Evolutionary conservation across 352 stramenopile species (phyloP), one percentile per base, ranked within the genome.

Genomic region (Phytophthora pseudosyringae): DNA sequence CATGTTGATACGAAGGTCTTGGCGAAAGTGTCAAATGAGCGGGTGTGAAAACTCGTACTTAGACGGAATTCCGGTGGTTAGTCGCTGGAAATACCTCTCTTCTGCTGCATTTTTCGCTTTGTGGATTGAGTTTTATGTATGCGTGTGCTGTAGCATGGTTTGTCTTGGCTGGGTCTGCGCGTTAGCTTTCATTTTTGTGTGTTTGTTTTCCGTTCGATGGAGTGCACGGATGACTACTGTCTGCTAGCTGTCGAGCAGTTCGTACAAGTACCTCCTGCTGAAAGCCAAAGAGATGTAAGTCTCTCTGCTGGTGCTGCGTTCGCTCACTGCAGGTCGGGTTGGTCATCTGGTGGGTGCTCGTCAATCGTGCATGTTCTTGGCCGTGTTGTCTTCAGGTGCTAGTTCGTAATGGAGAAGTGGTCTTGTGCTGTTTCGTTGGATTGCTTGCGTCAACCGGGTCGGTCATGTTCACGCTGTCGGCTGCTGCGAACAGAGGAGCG

Each of bases 41-140:
- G 56, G 53, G 8, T 28, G 44, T 39, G 7, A 35, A n/a, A 32
- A 16, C 2, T 65, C 62, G 62, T 66, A 70, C 53, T 71, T 72
- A 65, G 21, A 51, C 35, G 44, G 21, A 54, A 57, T 69, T 67
- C 52, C 41, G 57, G 63, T 67, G 49, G 47, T 69, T 16, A 12
- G 21, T 2, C 29, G 10, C 11, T 53, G 16, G 3, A 40, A 40
- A 16, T 40, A 6, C 35, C 12, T 40, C 4, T 52, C 9, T 40
- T 39, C 1, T 54, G 36, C 36, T 11, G 39, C 43, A 28, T 33
- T 38, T 21, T 38, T 35, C 48, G 33, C 8, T 16, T 45, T 45
- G 44, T n/a, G 21, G 2, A 33, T 33, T 38, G 46, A 29, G n/a
- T 36, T 39, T n/a, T n/a, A n/a, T n/a, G n/a, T n/a, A n/a, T n/a